Base-by-base conservation (phyloP, 2,329 filamentous ascomycete species). In the Eutypa lata region DNA sequence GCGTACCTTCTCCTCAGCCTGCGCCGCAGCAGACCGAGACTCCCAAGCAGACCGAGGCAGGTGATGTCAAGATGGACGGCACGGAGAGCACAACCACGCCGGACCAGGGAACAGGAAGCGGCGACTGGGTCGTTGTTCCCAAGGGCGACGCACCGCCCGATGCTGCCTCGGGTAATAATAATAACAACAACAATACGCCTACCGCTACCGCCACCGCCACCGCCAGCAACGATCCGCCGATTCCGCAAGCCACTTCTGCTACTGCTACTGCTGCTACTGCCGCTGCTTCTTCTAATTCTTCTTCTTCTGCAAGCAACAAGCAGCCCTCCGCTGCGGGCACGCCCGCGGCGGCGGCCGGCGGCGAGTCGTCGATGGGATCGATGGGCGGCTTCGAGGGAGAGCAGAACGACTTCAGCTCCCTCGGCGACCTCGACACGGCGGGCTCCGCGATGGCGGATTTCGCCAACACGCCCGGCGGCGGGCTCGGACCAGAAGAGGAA, bases 61-160 rank as follows among this genome's bases (percentile, higher is more conserved):
- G 71, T 45, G 70, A 75, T 40, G 69, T 83, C 54, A 78, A 80
- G 55, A 80, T 90, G 82, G 78, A 80, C 16, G 81, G 81, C 52
- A 78, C 81, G 24, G 71, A 76, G 16, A 71, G 63, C 31, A 67
- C 71, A 14, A 77, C 76, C 18, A 76, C 79, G 13, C 71, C 76
- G 11, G 76, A 78, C 51, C 76, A 80, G 51, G 75, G 74, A 3
- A 77, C 77, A 1, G 79, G 75, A 19, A 77, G 73, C 50, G 86
- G 81, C 28, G 89, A 91, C 57, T 91, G 88, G 88, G 85, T 91
- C 3, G 86, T 91, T 53, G 83, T 91, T 28, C 82, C 86, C 51
- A 86, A 88, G 58, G 83, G 82, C 46, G 79, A 77, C 22, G 73
- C 73, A 40, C 77, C 73, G 60, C 71, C 73, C 37, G 70, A 73